Evolutionary conservation across 169 alveolate species (phyloP).

Genomic region (Plasmodium yoelii): DNA sequence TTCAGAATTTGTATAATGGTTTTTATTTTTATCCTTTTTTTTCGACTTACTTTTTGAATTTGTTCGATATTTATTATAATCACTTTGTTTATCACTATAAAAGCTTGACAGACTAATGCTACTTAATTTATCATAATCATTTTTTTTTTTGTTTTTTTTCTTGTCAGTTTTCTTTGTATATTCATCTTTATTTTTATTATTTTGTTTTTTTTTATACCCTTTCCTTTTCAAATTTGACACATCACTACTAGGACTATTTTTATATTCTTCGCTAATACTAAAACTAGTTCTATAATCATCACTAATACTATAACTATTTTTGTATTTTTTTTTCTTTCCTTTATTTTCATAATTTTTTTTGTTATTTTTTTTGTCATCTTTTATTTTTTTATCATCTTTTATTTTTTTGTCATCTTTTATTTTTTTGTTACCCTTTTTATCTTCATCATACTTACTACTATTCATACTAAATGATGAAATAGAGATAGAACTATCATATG

Average conservation of each 20-base stretch:
- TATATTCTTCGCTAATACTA: neutral
- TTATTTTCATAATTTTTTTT: neutral
- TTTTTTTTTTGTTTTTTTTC: neutral
- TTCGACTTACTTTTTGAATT: neutral
- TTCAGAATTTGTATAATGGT: neutral
- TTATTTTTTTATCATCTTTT: neutral
- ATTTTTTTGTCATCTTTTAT: neutral
- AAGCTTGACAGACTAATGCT: neutral
- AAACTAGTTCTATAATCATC: no score
- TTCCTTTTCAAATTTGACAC: no score
- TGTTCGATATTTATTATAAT: neutral
- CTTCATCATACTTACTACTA: neutral
- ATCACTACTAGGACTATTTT: no score
- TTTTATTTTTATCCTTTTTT: neutral
- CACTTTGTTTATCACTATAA: neutral
- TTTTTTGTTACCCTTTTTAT: neutral
- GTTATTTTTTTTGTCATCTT: neutral
- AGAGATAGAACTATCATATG: no score
- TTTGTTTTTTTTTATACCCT: neutral
- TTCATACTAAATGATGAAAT: slow-evolving; percentile 7
- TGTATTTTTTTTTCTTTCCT: slow-evolving; percentile 10
- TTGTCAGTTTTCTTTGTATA: neutral
- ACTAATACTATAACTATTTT: neutral
- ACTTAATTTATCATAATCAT: neutral
- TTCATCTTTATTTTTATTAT: neutral